Evolutionary conservation across 306 rosid genomes (phyloP), one percentile per base, ranked within the genome.

Genomic region (Vigna reflexopilosa): DNA sequence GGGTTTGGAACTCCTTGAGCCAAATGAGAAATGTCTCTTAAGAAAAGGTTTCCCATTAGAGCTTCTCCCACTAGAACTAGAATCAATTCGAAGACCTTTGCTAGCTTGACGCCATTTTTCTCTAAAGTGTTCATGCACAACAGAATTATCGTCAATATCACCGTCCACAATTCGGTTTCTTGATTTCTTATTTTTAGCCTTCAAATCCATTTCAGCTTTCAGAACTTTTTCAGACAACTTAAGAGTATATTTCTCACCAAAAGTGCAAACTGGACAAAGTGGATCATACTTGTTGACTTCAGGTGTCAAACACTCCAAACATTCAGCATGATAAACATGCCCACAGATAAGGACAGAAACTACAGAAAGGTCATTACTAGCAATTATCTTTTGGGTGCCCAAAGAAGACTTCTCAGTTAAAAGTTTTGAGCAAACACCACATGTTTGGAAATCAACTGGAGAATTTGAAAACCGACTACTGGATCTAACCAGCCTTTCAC

Each of bases 261-360:
- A 85, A 67, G 93, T 87, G 82, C 98, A 94, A 70, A 94, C 77
- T 1, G 96, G 97, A 80, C 98, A 94, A 82, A 83, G 82, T 9
- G 98, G 98, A 74, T 94, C 98, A 11, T 90, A 90, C 86, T 92
- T 92, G 82, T 82, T 55, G 73, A 82, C 76, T 71, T 94, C 98
- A 64, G 93, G 86, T 16, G 98, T 92, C 88, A 90, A 66, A 70
- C 81, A 67, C 90, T 94, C 98, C 88, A 94, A 79, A 70, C 98
- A 94, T 78, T 94, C 98, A 7, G 97, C 92, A 79, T 94, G 98
- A 88, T 92, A 92, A 42, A 87, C 88, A 55, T 92, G 97, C 36
- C 95, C 97, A 84, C 98, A 94, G 44, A 81, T 78, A 76, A 94
- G 89, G 67, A 94, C 95, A 24, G 98, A 86, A 68, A 90, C 97